Base-by-base conservation (phyloP, 768 basidiomycete genomes). In the Lactarius psammicola region DNA sequence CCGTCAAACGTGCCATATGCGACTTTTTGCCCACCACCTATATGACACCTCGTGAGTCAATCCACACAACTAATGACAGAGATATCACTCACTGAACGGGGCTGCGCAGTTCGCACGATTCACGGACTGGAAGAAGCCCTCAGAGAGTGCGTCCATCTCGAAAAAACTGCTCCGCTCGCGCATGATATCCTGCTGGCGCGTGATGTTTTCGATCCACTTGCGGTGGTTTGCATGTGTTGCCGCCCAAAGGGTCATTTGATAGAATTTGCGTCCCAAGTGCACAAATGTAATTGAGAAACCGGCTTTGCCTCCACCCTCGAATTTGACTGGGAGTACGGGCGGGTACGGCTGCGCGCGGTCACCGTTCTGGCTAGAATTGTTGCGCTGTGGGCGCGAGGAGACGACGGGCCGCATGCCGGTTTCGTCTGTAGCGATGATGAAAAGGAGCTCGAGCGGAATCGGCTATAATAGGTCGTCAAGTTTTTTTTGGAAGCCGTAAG, bases 1-100 rank as follows among this genome's bases (percentile, higher is more conserved):
- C 97, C 97, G 69, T 98, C 95, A 72, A 95, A 92, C 4, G 96
- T 96, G n/a, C 96, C 97, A 76, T 95, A 98, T 10, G 92, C 95
- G 70, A 97, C 87, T 63, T 88, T 84, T 71, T 89, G 80, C 15
- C 94, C 96, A 63, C 84, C 85, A 72, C 84, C 95, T 97, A 75
- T 40, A 13, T 38, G 18, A 31, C 10, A 15, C 17, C 30, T 44
- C 5, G 9, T 3, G 4, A 58, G 34, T 58, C 42, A n/a, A n/a
- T 3, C 1, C 9, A 15, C 6, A 10, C 36, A 18, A 18, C 5
- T 13, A 7, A 13, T 18, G 3, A 6, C 11, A 18, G 17, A 2
- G 40, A 30, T 26, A 56, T 57, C 34, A 87, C 94, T 79, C 73
- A 98, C 96, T 85, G 74, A 84, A 87, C 1, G 86, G 85, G 18